phyloP scores from a whole-genome alignment of 495 filamentous ascomycete species.

The Corynascus novoguineensis region DNA sequence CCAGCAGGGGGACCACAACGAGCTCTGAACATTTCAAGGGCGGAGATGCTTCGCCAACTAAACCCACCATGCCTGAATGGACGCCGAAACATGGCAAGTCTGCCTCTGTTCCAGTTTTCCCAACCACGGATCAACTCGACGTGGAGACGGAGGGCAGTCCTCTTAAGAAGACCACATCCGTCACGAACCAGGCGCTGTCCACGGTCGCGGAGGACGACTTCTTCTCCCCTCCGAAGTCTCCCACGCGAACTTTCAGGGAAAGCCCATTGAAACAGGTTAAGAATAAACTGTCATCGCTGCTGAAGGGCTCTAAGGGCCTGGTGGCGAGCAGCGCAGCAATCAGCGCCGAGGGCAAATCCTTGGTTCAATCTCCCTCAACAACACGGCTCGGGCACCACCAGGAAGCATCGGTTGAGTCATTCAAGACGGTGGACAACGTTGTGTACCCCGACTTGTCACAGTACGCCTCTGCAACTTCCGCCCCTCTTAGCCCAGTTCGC shows the following conservation, averaged over 20 bases:
- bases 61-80: constrained; percentile 30
- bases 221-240: constrained; percentile 67
- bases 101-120: constrained; percentile 50
- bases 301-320: constrained; percentile 77
- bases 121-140: constrained; percentile 40
- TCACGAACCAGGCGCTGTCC: constrained; percentile 53
- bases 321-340: constrained; percentile 74
- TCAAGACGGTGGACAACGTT: constrained; percentile 31
- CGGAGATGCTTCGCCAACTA: constrained; percentile 37
- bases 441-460: constrained; percentile 44
- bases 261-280: constrained; percentile 84
- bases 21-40: constrained; percentile 39
- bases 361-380: constrained; percentile 40
- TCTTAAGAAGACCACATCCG: constrained; percentile 58
- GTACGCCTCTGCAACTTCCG: constrained; percentile 26
- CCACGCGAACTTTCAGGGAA: constrained; percentile 59
- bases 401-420: constrained; percentile 36
- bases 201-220: constrained; percentile 37
- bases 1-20: constrained; percentile 39
- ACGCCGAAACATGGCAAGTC: constrained; percentile 47
- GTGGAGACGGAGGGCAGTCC: constrained; percentile 32
- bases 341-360: constrained; percentile 66
- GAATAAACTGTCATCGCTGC: constrained; percentile 76
- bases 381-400: constrained; percentile 32
- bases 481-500: constrained; percentile 36